Base-by-base conservation (phyloP, 805 yeast species). In the Clavispora vitiphila region DNA sequence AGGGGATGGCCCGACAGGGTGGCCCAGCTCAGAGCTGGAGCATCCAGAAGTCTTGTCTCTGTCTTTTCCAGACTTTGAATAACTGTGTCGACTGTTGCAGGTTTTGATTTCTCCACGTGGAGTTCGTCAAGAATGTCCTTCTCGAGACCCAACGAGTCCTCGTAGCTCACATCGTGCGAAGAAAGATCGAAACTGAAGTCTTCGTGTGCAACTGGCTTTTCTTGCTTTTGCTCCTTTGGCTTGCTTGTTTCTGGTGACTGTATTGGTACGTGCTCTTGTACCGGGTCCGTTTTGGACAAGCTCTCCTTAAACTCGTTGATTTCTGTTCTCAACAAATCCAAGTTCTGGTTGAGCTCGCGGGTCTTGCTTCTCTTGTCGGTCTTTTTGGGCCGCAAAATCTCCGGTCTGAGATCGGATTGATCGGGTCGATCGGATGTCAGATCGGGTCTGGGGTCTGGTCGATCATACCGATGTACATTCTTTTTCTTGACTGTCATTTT, bases 271-370 rank as follows among this genome's bases (percentile, higher is more conserved):
- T 58, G 58, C 46, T 69, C 57, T 39, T 69, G 65, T 9, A 24
- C 35, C 25, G 47, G 39, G 21, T 64, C 69, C 8, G 50, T 44
- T 32, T 52, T 56, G 29, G 60, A 59, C 45, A 69, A 57, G 40
- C 70, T 67, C 40, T 69, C 74, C 39, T 68, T 69, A 46, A 69
- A 69, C 43, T 69, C 74, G 46, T 69, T 69, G 46, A 69, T 68
- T 46, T 69, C 75, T 20, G 62, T 57, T 38, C 74, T 47, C 39
- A 69, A 57, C 43, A 69, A 48, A 41, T 68, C 71, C 38, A 69
- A 54, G 40, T 69, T 67, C 39, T 69, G 70, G 39, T 67, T 66
- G 54, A 69, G 59, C 39, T 69, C 65, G 16, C 51, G 64, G 0
- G 71, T 54, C 48, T 65, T 65, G 37, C 53, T 51, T 23, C 59